Evolutionary conservation across 352 stramenopile species (phyloP).

Genomic region (Stephanocyclus meneghinianus): DNA sequence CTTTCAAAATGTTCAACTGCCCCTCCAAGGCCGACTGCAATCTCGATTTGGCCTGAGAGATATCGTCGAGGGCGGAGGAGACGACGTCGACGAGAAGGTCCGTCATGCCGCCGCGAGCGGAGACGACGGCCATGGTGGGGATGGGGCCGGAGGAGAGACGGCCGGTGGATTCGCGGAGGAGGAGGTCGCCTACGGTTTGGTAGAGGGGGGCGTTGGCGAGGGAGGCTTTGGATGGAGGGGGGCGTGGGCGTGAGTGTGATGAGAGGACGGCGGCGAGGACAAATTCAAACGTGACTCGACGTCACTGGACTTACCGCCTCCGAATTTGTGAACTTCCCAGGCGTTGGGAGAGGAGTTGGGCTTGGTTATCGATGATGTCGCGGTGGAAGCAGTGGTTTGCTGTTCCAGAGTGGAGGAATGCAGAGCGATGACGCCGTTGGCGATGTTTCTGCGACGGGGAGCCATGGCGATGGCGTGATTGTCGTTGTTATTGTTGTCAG

Average conservation of each 20-base stretch:
- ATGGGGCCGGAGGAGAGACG: conserved; percentile 36
- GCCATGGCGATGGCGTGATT: too few species aligned
- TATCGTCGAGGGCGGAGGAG: conserved; percentile 57
- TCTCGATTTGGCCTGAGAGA: conserved; percentile 38
- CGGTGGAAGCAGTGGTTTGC: too few species aligned
- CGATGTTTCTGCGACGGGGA: too few species aligned
- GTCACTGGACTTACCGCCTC: conserved; percentile 24
- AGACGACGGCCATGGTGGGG: conserved; percentile 69
- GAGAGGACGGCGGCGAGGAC: too few species aligned
- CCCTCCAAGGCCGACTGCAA: conserved; percentile 83
- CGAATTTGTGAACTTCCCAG: conserved; percentile 77
- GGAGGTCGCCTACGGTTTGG: conserved; percentile 60
- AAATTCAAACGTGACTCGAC: too few species aligned
- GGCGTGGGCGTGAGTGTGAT: background rate
- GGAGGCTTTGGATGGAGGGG: background rate
- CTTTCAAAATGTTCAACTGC: conserved; percentile 73
- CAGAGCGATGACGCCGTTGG: too few species aligned
- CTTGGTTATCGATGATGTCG: too few species aligned
- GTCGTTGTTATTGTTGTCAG: too few species aligned
- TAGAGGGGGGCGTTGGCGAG: conserved; percentile 52
- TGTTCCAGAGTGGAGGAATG: too few species aligned
- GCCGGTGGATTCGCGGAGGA: conserved; percentile 20
- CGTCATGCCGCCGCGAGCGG: conserved; percentile 64
- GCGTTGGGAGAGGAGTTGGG: background rate
- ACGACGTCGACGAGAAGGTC: conserved; percentile 66